Evolutionary conservation across 2,329 filamentous ascomycete species (phyloP), one percentile per base, ranked within the genome.

Genomic region (Aureobasidium mangrovei): DNA sequence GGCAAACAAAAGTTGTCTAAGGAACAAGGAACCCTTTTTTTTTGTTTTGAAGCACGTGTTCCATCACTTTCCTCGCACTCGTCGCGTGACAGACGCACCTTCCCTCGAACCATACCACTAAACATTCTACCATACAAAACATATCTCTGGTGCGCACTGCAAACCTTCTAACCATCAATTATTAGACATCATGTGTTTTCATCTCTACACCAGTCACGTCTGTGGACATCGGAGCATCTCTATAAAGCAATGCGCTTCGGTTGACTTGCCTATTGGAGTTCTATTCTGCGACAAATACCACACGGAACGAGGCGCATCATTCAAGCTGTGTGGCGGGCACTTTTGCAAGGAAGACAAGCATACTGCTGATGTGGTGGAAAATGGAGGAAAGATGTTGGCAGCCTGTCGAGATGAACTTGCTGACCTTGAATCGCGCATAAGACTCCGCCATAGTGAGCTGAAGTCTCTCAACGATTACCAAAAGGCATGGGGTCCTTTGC

Each of bases 341-440:
- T 44, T 39, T 27, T 55, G 54, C 45, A 55, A 45, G 32, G 46
- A 55, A 26, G 51, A 54, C n/a, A 38, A 31, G 12, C 41, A 46
- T 2, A 45, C 39, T 39, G 41, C 51, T 9, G 4, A 46, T 33
- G 43, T 39, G 49, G 18, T 41, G 3, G 51, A 54, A 42, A 45
- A 54, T 12, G 51, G 41, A 28, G 3, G 3, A 7, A 6, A 26
- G 8, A n/a, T 40, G 28, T 12, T 54, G 9, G n/a, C 7, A 24
- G 49, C 31, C 12, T 53, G 49, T n/a, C 12, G 44, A 1, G 39
- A 44, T 8, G 49, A 53, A 35, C 12, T 53, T 7, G 10, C 6
- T 3, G 27, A 44, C n/a, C 4, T 44, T 12, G 29, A 36, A 40
- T 9, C 31, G n/a, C 39, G 40, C 31, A 24, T 53, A 3, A 3